Evolutionary conservation across 306 rosid species (phyloP), one percentile per base, ranked within the genome.

Genomic region (Aeschynomene evenia): DNA sequence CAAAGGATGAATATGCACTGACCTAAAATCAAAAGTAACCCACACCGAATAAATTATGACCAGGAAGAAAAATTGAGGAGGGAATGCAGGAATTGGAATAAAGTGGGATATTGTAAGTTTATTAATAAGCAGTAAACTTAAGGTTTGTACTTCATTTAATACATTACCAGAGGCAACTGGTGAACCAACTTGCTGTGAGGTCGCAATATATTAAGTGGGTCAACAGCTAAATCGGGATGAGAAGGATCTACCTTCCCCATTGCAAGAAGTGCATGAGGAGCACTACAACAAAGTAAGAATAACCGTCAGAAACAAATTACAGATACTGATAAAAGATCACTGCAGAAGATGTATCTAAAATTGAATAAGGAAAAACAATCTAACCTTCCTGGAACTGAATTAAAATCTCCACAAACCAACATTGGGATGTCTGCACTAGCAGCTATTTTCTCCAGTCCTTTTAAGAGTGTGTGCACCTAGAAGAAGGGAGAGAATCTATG

Each of bases 351-450:
- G 21, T 7, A 52, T 9, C 10, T 23, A 48, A 68, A 52, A 49
- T 15, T 28, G 4, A 79, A 26, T 13, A 28, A 43, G 63, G 7
- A 49, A 7, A 4, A 56, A 57, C 14, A 12, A 73, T 66, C 82
- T 57, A 58, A 95, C 99, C 99, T 95, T 86, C 96, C 96, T n/a
- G 99, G 99, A 62, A 86, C 67, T n/a, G 99, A 89, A 80, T 87
- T 91, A 75, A 95, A 95, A 71, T 95, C 99, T 50, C 99, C 99
- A 72, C 99, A 95, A 76, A 95, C 99, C 90, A 95, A 68, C 99
- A 95, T 95, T 33, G 99, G 99, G 80, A 95, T 95, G 77, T 95
- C 97, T 31, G 99, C 99, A 91, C 99, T 95, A 60, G 90, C 90
- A 46, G 99, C 97, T 71, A 95, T 95, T 87, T 95, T 95, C 71